phyloP scores from a whole-genome alignment of 345 rosid genomes.

The Triadica sebifera region DNA sequence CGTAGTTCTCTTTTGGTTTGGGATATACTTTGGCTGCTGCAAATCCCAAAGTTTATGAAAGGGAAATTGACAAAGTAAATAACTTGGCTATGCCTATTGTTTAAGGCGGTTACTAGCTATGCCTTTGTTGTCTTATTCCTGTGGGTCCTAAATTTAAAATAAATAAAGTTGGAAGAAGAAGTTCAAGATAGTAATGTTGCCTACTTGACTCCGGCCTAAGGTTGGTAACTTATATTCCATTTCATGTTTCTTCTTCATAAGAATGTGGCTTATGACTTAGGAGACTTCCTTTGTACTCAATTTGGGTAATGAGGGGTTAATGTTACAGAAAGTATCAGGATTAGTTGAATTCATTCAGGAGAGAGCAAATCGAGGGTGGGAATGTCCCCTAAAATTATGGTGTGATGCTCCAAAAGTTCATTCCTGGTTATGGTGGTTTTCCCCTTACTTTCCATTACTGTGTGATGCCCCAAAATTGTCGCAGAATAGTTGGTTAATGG shows the following conservation, averaged over 20 bases:
- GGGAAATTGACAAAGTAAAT: slow-evolving; percentile 1
- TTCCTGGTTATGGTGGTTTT: background rate
- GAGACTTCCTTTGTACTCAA: background rate
- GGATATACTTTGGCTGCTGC: background rate
- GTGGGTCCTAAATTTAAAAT: background rate
- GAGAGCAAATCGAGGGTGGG: background rate
- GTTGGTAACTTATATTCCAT: background rate
- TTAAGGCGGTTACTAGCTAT: background rate
- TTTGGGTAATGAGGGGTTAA: background rate
- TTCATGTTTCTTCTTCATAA: background rate
- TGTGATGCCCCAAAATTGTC: background rate
- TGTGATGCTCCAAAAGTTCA: background rate
- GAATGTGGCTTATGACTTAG: background rate
- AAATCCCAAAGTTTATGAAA: background rate
- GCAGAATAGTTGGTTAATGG: background rate
- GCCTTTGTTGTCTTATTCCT: background rate
- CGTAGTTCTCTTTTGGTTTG: too few relatives aligned
- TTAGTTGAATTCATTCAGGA: background rate
- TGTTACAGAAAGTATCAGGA: background rate
- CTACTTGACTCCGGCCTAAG: background rate
- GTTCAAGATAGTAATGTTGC: background rate
- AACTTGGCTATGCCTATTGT: background rate
- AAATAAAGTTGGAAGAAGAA: background rate
- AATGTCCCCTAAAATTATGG: background rate
- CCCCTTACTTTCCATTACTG: background rate